Conservation (phyloP, 2,329 filamentous ascomycete genomes). For the Epichloe scottii region DNA sequence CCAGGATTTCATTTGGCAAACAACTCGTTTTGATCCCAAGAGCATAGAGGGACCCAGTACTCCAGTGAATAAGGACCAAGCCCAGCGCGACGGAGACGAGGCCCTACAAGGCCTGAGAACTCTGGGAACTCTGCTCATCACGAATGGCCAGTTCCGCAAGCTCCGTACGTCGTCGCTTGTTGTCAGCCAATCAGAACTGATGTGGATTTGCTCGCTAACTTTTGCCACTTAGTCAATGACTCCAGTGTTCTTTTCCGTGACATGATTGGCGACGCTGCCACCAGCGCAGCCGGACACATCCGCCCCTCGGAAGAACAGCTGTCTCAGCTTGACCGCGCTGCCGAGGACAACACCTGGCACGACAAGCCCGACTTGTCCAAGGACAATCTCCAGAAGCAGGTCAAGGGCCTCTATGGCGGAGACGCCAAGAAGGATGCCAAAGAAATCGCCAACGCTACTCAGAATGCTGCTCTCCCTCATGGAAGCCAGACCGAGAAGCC, state of each 20-base stretch:
- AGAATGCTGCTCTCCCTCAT: slow-evolving; percentile 37
- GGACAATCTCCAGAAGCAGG: slow-evolving; percentile 54
- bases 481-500: slow-evolving; percentile 36
- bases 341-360: slow-evolving; percentile 88
- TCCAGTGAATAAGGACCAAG: slow-evolving; percentile 62
- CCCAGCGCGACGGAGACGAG: slow-evolving; percentile 72
- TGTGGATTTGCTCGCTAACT: not conserved
- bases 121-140: slow-evolving; percentile 77
- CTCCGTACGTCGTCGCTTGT: slow-evolving; percentile 45
- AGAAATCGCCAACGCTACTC: slow-evolving; percentile 45
- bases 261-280: slow-evolving; percentile 81
- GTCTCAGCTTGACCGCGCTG: slow-evolving; percentile 65
- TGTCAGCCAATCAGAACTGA: no score
- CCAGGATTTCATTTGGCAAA: slow-evolving; percentile 96
- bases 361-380: slow-evolving; percentile 67
- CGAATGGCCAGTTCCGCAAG: slow-evolving; percentile 93
- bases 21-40: slow-evolving; percentile 58
- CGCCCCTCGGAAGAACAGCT: slow-evolving; percentile 70
- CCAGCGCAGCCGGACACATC: slow-evolving; percentile 61
- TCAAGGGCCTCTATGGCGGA: slow-evolving; percentile 49
- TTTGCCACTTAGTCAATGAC: slow-evolving; percentile 49
- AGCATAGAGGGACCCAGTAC: slow-evolving; percentile 48
- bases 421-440: slow-evolving; percentile 44
- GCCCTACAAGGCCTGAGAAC: slow-evolving; percentile 77
- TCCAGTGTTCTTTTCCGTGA: slow-evolving; percentile 71